These are phyloP conservation scores for Suillus hirtellus DNA, from an alignment of 768 basidiomycete species.

Conservation along the genomic window DNA sequence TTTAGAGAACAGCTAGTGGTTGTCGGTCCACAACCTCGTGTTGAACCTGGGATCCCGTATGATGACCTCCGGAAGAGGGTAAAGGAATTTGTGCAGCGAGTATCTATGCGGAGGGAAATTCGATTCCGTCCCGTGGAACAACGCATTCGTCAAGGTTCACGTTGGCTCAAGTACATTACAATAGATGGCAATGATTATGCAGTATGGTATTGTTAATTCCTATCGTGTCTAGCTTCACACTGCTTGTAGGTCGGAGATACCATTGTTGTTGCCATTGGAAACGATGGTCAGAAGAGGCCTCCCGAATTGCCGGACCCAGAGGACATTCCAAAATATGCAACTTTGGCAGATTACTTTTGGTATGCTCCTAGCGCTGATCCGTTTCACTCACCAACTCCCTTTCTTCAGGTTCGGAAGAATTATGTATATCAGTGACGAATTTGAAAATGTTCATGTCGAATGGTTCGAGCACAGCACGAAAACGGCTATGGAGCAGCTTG, in stretches of 20 bases:
- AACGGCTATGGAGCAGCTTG: constrained; percentile 61
- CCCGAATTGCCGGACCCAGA: constrained; percentile 36
- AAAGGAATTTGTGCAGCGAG: constrained; percentile 23
- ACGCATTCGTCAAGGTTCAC: constrained; percentile 33
- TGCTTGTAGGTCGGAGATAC: constrained; percentile 59
- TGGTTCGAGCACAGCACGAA: constrained; percentile 75
- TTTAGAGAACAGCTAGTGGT: constrained; percentile 58
- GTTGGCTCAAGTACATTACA: constrained; percentile 39
- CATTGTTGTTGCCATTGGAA: constrained; percentile 49
- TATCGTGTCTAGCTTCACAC: constrained; percentile 9
- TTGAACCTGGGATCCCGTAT: constrained; percentile 17
- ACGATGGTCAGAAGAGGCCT: constrained; percentile 28
- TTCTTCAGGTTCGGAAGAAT: constrained; percentile 67
- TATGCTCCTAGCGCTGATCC: constrained; percentile 24
- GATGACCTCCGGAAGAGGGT: constrained; percentile 21
- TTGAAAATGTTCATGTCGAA: constrained; percentile 57
- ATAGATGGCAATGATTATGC: constrained; percentile 47
- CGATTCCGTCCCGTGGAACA: constrained; percentile 30
- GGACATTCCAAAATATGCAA: constrained; percentile 39
- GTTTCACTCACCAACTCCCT: constrained; percentile 1
- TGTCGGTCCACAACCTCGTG: constrained; percentile 44
- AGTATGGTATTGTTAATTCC: constrained; percentile 29
- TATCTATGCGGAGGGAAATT: constrained; percentile 16
- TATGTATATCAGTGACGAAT: constrained; percentile 46
- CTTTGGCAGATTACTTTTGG: constrained; percentile 67